These are phyloP conservation scores for Colletotrichum melonis DNA, from an alignment of 2,329 filamentous ascomycete species.

Conservation along the genomic window DNA sequence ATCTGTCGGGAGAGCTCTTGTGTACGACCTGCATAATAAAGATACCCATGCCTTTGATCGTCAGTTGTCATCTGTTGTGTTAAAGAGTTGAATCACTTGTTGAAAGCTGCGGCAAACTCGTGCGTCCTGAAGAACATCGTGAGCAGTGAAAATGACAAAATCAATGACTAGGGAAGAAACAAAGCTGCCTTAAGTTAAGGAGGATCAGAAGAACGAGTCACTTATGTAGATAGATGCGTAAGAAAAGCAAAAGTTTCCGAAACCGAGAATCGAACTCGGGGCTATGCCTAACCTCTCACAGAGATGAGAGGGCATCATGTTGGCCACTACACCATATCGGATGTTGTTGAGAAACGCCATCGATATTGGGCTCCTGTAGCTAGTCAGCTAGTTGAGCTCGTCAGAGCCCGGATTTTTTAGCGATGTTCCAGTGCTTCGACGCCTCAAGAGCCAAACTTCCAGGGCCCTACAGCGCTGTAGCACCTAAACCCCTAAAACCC, in stretches of 20 bases:
- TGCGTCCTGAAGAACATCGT: background rate
- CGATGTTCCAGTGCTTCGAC: background rate
- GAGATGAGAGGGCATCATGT: constrained; percentile 32
- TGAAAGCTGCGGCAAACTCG: background rate
- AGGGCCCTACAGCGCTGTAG: background rate
- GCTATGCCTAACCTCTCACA: constrained; percentile 29
- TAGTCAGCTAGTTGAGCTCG: too few species aligned
- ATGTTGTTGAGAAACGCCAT: background rate
- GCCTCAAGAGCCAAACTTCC: background rate
- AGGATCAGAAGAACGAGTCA: too few species aligned
- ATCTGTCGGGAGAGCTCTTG: background rate
- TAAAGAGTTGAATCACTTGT: too few species aligned
- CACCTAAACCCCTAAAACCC: too few species aligned
- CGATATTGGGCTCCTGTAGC: rapidly evolving
- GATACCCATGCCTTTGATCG: constrained; percentile 13
- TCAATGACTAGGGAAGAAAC: background rate
- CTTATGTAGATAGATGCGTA: too few species aligned
- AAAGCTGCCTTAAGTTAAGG: background rate
- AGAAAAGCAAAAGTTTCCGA: constrained; percentile 6
- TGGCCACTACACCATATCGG: constrained; percentile 36
- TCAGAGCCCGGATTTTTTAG: background rate
- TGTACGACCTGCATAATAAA: background rate
- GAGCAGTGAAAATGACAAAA: background rate
- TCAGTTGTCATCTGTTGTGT: background rate
- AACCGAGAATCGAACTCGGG: constrained; percentile 34